Base-by-base conservation (phyloP, 768 basidiomycete species). In the Lactifluus echinatus region DNA sequence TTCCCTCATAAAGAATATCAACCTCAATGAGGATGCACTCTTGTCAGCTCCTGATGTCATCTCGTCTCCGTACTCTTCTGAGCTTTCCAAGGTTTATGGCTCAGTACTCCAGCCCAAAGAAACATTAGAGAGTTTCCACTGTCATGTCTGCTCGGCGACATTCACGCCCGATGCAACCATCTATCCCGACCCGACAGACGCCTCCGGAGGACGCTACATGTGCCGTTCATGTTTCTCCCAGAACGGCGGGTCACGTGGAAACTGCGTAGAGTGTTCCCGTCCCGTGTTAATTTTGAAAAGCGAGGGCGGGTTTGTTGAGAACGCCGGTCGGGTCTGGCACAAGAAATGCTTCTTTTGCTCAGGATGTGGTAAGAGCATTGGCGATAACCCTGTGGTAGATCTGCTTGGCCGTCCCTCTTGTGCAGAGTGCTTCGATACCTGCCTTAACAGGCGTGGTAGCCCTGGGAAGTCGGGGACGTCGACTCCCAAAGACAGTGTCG, bases 101-200 rank as follows among this genome's bases (percentile, higher is more conserved):
- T 90, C 90, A 0, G 79, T 93, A 23, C 73, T 93, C 17, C 89
- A 91, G 66, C 81, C 87, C 23, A 83, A 83, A 62, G 87, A 87
- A 65, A 78, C 84, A 6, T 75, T 91, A n/a, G 68, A 77, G 8
- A 78, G 82, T 26, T 84, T 85, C 64, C 79, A 80, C 3, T 93
- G 90, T 67, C 79, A 78, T 33, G 67, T 81, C 12, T 93, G 90
- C 66, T 71, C 74, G 15, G 69, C 75, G 0, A 72, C 76, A 10
- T 93, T 92, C 65, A 79, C 82, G 34, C 89, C 89, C 2, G 89
- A 93, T 67, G 81, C 86, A 21, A 93, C 90, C 29, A 89, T 93
- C 58, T 93, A 89, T 66, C 90, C 90, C 1, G 84, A 90, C 64
- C 85, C 85, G 2, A 50, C 57, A n/a, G 39, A 57, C 7, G 24